phyloP scores from a whole-genome alignment of 768 basidiomycete genomes.

The Amanita fuliginea region DNA sequence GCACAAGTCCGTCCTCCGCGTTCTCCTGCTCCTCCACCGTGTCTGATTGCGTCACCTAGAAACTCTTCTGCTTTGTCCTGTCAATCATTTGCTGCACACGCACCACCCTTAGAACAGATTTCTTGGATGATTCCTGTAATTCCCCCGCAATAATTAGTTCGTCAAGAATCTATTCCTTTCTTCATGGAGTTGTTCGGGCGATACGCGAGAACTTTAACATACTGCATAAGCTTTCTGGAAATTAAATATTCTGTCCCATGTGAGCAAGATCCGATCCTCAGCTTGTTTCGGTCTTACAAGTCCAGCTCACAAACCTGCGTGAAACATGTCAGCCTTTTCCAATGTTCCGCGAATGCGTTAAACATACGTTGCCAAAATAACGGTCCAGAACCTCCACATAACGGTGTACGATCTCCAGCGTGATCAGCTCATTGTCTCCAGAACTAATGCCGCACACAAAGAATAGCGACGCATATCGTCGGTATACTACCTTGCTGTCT shows the following conservation, averaged over 20 bases:
- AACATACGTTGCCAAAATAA: conserved; percentile 84
- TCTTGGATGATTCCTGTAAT: conserved; percentile 96
- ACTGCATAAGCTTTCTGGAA: conserved; percentile 99
- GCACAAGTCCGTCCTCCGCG: conserved; percentile 69
- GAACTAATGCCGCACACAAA: conserved; percentile 86
- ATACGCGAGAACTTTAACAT: conserved; percentile 9
- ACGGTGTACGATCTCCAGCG: conserved; percentile 91
- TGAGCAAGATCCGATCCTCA: background rate
- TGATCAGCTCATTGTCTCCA: conserved; percentile 87
- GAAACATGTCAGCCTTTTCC: conserved; percentile 13
- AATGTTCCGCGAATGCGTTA: background rate
- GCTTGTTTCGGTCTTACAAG: conserved; percentile 44
- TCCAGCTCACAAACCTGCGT: conserved; percentile 85
- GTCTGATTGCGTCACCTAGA: conserved; percentile 81
- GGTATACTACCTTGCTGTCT: conserved; percentile 89
- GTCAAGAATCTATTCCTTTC: conserved; percentile 61
- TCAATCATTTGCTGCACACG: conserved; percentile 28
- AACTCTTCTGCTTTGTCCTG: background rate
- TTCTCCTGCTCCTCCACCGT: conserved; percentile 79
- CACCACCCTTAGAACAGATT: conserved; percentile 57
- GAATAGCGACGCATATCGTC: conserved; percentile 94
- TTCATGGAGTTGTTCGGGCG: background rate
- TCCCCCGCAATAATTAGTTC: conserved; percentile 97
- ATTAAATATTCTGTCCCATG: conserved; percentile 79
- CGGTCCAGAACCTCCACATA: conserved; percentile 91